These are phyloP conservation scores for Leucogyrophana mollusca DNA, from an alignment of 768 basidiomycete genomes.

Conservation along the genomic window DNA sequence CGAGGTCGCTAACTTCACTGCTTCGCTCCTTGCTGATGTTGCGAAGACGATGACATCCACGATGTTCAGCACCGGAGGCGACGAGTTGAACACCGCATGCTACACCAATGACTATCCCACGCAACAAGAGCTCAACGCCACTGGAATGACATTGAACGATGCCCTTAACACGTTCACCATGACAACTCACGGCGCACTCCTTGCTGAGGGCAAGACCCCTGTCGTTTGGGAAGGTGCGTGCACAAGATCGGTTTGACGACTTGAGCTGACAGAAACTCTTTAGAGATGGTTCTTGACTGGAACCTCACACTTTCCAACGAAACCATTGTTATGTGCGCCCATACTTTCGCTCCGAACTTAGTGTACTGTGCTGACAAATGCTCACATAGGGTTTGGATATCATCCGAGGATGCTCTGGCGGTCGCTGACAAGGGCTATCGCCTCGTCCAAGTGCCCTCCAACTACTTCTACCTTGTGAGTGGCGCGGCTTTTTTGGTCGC, in stretches of 20 bases:
- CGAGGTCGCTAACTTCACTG: conserved; percentile 59
- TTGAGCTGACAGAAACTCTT: background rate
- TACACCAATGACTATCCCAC: conserved; percentile 64
- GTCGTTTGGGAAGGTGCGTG: conserved; percentile 77
- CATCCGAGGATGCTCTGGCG: conserved; percentile 35
- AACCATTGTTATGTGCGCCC: conserved; percentile 38
- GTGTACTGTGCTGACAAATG: background rate
- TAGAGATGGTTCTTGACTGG: conserved; percentile 47
- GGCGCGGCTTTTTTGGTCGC: background rate
- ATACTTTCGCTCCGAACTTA: background rate
- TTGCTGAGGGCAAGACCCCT: conserved; percentile 61
- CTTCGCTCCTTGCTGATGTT: conserved; percentile 49
- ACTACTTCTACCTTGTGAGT: conserved; percentile 53
- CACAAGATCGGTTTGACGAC: background rate
- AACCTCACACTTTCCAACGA: conserved; percentile 40
- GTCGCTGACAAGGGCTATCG: conserved; percentile 41
- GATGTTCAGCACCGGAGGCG: conserved; percentile 81
- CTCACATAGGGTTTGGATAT: conserved; percentile 47
- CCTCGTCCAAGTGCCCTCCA: conserved; percentile 46
- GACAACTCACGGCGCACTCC: conserved; percentile 56
- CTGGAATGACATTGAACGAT: conserved; percentile 55
- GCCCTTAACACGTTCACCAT: conserved; percentile 65
- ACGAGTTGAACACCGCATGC: conserved; percentile 72
- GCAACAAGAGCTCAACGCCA: conserved; percentile 48
- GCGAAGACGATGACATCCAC: conserved; percentile 51